These are phyloP conservation scores for Tephrocybe rancida DNA, from an alignment of 768 basidiomycete species.

Conservation along the genomic window DNA sequence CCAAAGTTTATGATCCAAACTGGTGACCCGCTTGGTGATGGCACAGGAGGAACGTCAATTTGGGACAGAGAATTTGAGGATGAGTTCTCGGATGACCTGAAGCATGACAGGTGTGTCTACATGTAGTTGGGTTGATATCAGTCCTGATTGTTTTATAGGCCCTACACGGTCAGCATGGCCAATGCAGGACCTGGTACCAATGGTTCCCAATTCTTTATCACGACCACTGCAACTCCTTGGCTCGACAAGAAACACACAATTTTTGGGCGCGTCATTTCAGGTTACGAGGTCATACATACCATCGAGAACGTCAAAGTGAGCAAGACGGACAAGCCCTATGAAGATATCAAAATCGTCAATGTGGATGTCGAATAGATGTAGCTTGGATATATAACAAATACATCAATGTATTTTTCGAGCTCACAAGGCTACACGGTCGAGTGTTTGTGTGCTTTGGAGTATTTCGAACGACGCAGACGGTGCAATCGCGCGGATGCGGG, in stretches of 20 bases:
- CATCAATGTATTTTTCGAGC: background rate
- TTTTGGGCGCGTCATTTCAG: conserved; percentile 86
- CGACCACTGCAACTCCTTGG: conserved; percentile 93
- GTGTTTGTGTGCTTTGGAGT: conserved; percentile 33
- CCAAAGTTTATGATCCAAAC: conserved; percentile 99
- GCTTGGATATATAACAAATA: conserved; percentile 8
- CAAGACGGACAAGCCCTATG: conserved; percentile 87
- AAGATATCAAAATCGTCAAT: conserved; percentile 91
- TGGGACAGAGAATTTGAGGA: conserved; percentile 93
- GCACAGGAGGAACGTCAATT: conserved; percentile 88
- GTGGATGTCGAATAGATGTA: conserved; percentile 63
- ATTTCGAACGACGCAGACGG: conserved; percentile 26
- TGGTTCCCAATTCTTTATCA: conserved; percentile 98
- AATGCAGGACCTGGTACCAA: conserved; percentile 91
- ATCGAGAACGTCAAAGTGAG: conserved; percentile 91
- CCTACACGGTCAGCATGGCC: conserved; percentile 96
- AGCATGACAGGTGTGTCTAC: conserved; percentile 78
- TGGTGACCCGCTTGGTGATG: conserved; percentile 93
- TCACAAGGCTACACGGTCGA: conserved; percentile 53
- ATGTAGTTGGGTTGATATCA: background rate
- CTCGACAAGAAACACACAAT: conserved; percentile 91
- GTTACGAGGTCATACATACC: conserved; percentile 86
- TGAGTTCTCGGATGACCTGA: conserved; percentile 87
- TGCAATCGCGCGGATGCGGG: conserved; percentile 28
- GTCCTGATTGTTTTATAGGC: conserved; percentile 44